Evolutionary conservation across 2,329 filamentous ascomycete genomes (phyloP).

Genomic region (Lachnellula arida): DNA sequence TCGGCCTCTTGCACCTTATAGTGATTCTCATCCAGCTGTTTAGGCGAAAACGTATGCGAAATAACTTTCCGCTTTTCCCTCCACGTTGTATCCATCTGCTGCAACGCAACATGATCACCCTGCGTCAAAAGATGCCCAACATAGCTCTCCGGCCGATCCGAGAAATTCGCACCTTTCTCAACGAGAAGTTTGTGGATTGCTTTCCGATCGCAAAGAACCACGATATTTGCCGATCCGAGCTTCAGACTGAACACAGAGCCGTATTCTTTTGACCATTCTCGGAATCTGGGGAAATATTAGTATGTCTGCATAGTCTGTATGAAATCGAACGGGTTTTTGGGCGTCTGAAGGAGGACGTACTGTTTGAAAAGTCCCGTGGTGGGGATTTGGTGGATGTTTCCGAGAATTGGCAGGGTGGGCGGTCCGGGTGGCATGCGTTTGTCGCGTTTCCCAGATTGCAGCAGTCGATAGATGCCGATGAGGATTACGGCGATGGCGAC

Average conservation of each 20-base stretch:
- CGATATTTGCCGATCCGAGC: constrained; percentile 5
- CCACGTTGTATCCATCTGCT: neutral
- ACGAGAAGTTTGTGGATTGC: constrained; percentile 2
- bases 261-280: constrained; percentile 2
- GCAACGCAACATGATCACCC: too few species aligned
- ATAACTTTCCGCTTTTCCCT: constrained; percentile 2
- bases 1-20: too few species aligned
- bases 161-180: constrained; percentile 5
- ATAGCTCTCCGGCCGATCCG: constrained; percentile 1
- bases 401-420: constrained; percentile 16
- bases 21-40: too few species aligned
- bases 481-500: neutral
- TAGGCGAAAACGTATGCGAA: neutral
- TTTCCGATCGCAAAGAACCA: constrained; percentile 3
- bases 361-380: neutral
- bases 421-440: constrained; percentile 15
- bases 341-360: neutral
- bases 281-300: neutral
- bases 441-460: constrained; percentile 8
- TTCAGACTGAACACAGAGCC: constrained; percentile 4
- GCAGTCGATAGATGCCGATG: neutral
- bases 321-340: too few species aligned
- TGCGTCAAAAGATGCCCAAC: neutral
- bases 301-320: too few species aligned
- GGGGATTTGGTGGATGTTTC: constrained; percentile 15